These are phyloP conservation scores for Hemisphaericaspora xylofermentans DNA, from an alignment of 1,139 yeast species.

Conservation along the genomic window DNA sequence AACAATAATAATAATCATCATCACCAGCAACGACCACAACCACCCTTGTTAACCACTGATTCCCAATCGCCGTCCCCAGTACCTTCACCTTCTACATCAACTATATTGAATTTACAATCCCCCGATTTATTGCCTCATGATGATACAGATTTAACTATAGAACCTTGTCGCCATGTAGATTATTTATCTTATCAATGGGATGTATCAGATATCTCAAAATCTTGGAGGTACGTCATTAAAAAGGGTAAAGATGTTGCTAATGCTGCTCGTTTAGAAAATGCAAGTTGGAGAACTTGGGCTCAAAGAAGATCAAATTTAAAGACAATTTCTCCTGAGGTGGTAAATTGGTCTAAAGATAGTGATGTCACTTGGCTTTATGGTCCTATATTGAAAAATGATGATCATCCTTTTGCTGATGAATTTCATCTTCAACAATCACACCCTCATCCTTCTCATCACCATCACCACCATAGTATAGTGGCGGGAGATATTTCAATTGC, in stretches of 20 bases:
- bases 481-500: constrained; percentile 46
- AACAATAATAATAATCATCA: not conserved
- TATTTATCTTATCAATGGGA: constrained; percentile 95
- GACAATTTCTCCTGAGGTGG: constrained; percentile 70
- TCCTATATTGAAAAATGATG: constrained; percentile 58
- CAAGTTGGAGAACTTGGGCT: constrained; percentile 89
- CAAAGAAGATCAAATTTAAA: constrained; percentile 64
- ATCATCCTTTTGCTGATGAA: constrained; percentile 28
- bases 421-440: constrained; percentile 1
- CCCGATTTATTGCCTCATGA: constrained; percentile 66
- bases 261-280: constrained; percentile 69
- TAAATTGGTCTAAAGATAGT: constrained; percentile 78
- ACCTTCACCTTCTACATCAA: constrained; percentile 10
- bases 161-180: constrained; percentile 89
- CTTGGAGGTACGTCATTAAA: constrained; percentile 90
- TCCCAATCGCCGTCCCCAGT: constrained; percentile 16
- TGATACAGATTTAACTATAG: constrained; percentile 76
- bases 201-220: constrained; percentile 85
- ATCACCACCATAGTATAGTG: constrained; percentile 30
- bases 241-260: constrained; percentile 76
- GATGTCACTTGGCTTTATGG: constrained; percentile 86
- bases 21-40: constrained; percentile 6
- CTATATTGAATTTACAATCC: constrained; percentile 18
- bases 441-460: not conserved
- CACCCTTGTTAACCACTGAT: constrained; percentile 6